Percentiles rank a stretch among this genome's conserved stretches.
phyloP scores from a whole-genome alignment of 2,329 filamentous ascomycete genomes.

The Claviceps sp. region DNA sequence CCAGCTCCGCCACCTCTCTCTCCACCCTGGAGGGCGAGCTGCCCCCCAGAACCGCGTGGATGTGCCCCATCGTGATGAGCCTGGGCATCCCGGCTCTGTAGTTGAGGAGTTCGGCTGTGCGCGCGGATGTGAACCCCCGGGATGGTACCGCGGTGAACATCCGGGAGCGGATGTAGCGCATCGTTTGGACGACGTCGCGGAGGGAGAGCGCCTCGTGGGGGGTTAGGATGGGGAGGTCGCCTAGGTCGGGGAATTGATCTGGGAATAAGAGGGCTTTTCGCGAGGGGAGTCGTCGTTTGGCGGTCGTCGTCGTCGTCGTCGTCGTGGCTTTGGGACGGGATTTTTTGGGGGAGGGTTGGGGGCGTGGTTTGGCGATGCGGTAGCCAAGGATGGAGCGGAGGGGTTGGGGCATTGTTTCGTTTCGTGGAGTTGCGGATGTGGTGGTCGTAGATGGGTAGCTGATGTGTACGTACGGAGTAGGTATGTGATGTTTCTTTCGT shows the following conservation, averaged over 20 bases:
- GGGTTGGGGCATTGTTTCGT: conserved; percentile 15
- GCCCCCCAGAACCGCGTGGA: conserved; percentile 44
- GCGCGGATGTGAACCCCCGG: conserved; percentile 49
- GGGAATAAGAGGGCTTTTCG: conserved; percentile 17
- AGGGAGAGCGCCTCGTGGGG: conserved; percentile 27
- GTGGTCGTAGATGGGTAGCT: too few species aligned
- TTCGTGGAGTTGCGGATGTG: too few species aligned
- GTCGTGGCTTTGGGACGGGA: conserved; percentile 10
- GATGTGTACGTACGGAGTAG: too few species aligned
- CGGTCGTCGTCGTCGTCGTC: conserved; percentile 7
- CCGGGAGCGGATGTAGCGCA: conserved; percentile 43
- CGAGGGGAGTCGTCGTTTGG: conserved; percentile 11
- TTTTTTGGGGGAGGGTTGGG: conserved; percentile 5
- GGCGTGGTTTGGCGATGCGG: conserved; percentile 20
- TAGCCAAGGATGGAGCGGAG: conserved; percentile 26
- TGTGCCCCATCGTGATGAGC: conserved; percentile 50
- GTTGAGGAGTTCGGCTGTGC: conserved; percentile 50
- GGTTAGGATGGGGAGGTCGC: conserved; percentile 40
- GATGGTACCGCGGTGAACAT: conserved; percentile 55
- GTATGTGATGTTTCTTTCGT: too few species aligned
- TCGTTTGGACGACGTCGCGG: conserved; percentile 49
- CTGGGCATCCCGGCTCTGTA: conserved; percentile 46
- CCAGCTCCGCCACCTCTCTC: conserved; percentile 50
- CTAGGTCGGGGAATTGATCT: conserved; percentile 45
- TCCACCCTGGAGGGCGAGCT: conserved; percentile 49